These are phyloP conservation scores for Leccinum pachyderme DNA, from an alignment of 1,284 basidiomycete genomes.

Conservation along the genomic window DNA sequence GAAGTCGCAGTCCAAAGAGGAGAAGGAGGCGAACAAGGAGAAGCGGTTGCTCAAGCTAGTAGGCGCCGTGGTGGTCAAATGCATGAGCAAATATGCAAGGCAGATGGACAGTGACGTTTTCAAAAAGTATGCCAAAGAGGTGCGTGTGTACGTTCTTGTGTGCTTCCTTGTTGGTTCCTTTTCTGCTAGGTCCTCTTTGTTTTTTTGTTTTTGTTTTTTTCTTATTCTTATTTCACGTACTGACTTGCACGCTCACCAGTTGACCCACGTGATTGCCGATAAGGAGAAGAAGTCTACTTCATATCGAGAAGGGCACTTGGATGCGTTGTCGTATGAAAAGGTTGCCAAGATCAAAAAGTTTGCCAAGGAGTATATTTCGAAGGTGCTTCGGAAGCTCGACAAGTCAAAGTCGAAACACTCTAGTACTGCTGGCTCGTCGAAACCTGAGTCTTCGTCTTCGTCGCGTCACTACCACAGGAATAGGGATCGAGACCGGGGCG, in stretches of 20 bases:
- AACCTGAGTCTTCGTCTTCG: slow-evolving; percentile 17
- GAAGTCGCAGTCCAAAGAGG: slow-evolving; percentile 48
- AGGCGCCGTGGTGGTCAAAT: slow-evolving; percentile 86
- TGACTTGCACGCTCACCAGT: slow-evolving; percentile 37
- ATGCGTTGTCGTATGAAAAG: slow-evolving; percentile 84
- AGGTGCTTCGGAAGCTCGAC: slow-evolving; percentile 63
- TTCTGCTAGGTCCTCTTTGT: neutral
- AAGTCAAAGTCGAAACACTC: slow-evolving; percentile 40
- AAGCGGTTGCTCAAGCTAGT: slow-evolving; percentile 83
- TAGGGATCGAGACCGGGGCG: neutral
- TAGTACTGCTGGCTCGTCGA: slow-evolving; percentile 6
- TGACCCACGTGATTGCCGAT: slow-evolving; percentile 79
- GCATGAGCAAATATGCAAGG: slow-evolving; percentile 86
- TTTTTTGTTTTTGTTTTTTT: neutral
- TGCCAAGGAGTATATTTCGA: slow-evolving; percentile 82
- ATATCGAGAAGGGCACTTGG: slow-evolving; percentile 70
- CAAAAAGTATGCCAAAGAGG: slow-evolving; percentile 96
- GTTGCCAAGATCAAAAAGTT: slow-evolving; percentile 90
- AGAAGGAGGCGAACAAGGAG: slow-evolving; percentile 73
- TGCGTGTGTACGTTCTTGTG: slow-evolving; percentile 36
- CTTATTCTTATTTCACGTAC: neutral
- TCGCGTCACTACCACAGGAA: slow-evolving; percentile 1
- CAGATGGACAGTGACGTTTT: slow-evolving; percentile 83
- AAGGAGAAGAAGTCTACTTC: slow-evolving; percentile 92
- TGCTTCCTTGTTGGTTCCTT: slow-evolving; percentile 2